phyloP scores from a whole-genome alignment of 768 basidiomycete genomes.

The Crepidotus variabilis region DNA sequence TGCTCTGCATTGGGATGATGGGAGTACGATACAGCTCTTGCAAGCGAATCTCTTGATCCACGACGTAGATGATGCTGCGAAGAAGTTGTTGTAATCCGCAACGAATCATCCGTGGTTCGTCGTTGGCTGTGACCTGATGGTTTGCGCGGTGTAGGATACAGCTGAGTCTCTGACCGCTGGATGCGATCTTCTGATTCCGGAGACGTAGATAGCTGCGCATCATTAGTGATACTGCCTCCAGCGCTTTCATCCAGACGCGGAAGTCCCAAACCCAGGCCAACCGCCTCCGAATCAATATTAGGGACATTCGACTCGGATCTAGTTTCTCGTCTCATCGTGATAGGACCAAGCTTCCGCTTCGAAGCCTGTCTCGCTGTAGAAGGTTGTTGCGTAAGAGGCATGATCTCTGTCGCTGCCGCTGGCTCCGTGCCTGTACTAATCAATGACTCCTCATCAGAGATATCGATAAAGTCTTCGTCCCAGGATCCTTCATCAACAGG shows the following conservation, averaged over 20 bases:
- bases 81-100: background rate
- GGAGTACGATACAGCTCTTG: conserved; percentile 13
- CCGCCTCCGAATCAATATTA: background rate
- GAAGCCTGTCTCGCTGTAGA: conserved; percentile 1
- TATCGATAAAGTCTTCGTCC: conserved; percentile 39
- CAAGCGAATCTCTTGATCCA: background rate
- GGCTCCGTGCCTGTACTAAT: no score
- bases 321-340: conserved; percentile 28
- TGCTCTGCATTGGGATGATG: conserved; percentile 13
- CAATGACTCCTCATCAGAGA: conserved; percentile 24
- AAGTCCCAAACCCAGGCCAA: background rate
- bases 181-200: background rate
- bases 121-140: conserved; percentile 9
- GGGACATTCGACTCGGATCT: conserved; percentile 26
- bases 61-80: background rate
- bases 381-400: conserved; percentile 6
- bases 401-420: background rate
- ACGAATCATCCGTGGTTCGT: background rate
- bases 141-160: conserved; percentile 13
- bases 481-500: conserved; percentile 45
- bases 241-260: background rate
- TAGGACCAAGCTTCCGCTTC: conserved; percentile 15
- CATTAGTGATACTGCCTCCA: background rate
- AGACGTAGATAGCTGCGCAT: background rate
- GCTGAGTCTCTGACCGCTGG: conserved; percentile 8